Percentiles rank a stretch among this genome's conserved stretches.
Evolutionary conservation across 1,139 yeast species (phyloP).

Genomic region (Nakaseomyces glabratus): DNA sequence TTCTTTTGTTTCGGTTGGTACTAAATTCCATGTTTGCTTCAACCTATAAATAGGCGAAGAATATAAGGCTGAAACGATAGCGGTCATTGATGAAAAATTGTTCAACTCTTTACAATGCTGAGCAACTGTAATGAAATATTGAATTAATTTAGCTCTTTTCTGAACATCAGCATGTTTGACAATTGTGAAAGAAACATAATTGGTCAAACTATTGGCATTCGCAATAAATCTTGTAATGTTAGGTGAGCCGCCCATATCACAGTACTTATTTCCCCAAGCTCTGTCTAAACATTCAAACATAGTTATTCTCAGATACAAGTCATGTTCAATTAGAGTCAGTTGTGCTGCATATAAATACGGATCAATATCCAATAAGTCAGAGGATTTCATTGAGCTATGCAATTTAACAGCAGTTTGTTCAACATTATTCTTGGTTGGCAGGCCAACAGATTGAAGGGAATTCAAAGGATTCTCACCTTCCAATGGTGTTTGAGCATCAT

Average conservation of each 20-base stretch:
- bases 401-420: slow-evolving; percentile 6
- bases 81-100: slow-evolving; percentile 87
- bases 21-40: slow-evolving; percentile 72
- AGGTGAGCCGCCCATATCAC: slow-evolving; percentile 43
- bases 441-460: background rate
- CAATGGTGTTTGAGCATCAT: slow-evolving; percentile 4
- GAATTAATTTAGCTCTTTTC: slow-evolving; percentile 59
- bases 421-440: background rate
- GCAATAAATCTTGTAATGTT: slow-evolving; percentile 58
- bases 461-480: background rate
- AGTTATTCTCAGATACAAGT: slow-evolving; percentile 54
- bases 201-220: slow-evolving; percentile 73
- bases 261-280: slow-evolving; percentile 65
- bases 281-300: slow-evolving; percentile 69
- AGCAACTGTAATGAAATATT: slow-evolving; percentile 73
- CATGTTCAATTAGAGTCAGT: slow-evolving; percentile 65
- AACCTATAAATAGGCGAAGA: slow-evolving; percentile 81
- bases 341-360: slow-evolving; percentile 76
- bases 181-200: slow-evolving; percentile 72
- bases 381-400: slow-evolving; percentile 9
- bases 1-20: slow-evolving; percentile 45
- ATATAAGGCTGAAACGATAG: slow-evolving; percentile 75
- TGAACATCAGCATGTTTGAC: slow-evolving; percentile 51
- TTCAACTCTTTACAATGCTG: slow-evolving; percentile 67
- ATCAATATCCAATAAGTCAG: slow-evolving; percentile 52